These are phyloP conservation scores for Saccharum spontaneum DNA, from an alignment of 176 grass and related monocot species.

Conservation along the genomic window DNA sequence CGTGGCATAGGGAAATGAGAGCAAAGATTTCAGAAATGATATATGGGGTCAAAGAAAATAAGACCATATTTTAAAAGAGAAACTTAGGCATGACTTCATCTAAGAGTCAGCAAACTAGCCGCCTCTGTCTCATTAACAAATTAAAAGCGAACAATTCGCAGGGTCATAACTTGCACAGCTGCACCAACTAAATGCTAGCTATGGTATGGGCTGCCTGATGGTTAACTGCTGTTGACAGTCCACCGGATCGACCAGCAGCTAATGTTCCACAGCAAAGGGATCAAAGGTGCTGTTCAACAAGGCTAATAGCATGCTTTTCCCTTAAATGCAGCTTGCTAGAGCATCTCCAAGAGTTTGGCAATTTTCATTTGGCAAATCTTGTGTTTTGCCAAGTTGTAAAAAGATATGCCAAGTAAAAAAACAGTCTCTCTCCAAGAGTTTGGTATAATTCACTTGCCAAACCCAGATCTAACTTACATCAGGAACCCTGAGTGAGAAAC, in stretches of 20 bases:
- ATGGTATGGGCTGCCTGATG: constrained; percentile 24
- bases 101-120: background rate
- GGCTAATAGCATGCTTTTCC: background rate
- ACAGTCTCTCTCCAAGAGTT: too few species aligned
- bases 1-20: background rate
- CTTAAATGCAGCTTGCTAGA: constrained; percentile 16
- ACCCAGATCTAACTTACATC: too few species aligned
- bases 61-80: background rate
- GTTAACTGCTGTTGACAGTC: constrained; percentile 30
- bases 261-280: background rate
- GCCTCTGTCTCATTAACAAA: background rate
- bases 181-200: constrained; percentile 31
- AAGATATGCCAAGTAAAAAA: too few species aligned
- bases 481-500: too few species aligned
- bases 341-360: too few species aligned
- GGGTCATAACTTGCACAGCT: constrained; percentile 10
- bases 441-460: too few species aligned
- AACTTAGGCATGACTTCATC: background rate
- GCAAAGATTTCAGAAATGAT: background rate
- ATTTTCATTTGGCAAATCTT: too few species aligned
- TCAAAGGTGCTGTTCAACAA: background rate
- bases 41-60: background rate
- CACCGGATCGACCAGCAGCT: constrained; percentile 32
- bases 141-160: background rate
- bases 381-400: too few species aligned